Base-by-base conservation (phyloP, 495 filamentous ascomycete genomes). In the Parathielavia appendiculata region DNA sequence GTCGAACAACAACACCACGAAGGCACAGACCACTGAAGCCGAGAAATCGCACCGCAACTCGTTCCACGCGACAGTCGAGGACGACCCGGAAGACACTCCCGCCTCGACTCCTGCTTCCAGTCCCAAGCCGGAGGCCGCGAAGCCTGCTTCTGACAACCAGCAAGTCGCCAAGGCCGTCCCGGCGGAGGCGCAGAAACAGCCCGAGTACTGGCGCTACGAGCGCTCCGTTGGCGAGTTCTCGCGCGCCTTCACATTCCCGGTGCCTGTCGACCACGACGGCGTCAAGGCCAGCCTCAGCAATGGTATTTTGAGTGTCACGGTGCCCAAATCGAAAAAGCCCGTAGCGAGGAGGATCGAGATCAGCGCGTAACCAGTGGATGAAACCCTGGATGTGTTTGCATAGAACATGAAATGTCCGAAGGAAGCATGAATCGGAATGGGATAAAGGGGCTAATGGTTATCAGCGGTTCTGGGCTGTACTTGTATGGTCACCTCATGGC, bases 181-280 rank as follows among this genome's bases (percentile, higher is more conserved):
- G 45, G 40, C 36, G 16, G 36, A 52, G 54, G 34, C 51, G 8
- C 34, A 45, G 59, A 51, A 72, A 52, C 61, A 73, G 63, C 49
- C 67, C 49, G 63, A 74, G 64, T 95, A 86, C 76, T 93, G 89
- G 90, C 79, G 87, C 44, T 79, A 79, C 26, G 92, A 97, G 79
- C 87, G 92, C 63, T 83, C 76, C 9, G 75, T 90, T 52, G 92
- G 92, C 62, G 78, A 87, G 52, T 97, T 96, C 79, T 77, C 82
- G 38, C 83, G 91, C 54, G 77, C 76, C 26, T 96, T 97, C 78
- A 81, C 67, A 54, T 96, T 97, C 79, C 83, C 90, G 0, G 70
- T 69, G 9, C 79, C 81, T 12, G 81, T 96, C 36, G 84, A 96
- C 69, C 84, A 90, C 62, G 87, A 96, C 46, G 69, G 59, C 14